A percentile compares a stretch with the other conserved stretches of the same genome.
Conservation (phyloP, 2,329 filamentous ascomycete genomes). For the Aspergillus ustus region DNA sequence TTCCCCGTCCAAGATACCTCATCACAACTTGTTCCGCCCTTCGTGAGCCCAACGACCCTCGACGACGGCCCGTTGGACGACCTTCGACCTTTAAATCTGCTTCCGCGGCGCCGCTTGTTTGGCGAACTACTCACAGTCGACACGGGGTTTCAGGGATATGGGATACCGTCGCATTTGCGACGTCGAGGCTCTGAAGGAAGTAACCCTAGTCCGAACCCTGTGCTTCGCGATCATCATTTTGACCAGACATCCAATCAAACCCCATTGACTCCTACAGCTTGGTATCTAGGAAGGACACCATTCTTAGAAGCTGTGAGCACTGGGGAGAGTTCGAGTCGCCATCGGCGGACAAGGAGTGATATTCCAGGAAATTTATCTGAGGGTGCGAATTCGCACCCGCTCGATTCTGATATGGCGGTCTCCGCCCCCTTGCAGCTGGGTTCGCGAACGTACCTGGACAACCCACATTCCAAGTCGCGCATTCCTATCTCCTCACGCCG, state of each 20-base stretch:
- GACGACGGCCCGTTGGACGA: constrained; percentile 9
- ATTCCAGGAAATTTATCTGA: constrained; percentile 47
- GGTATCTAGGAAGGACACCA: constrained; percentile 60
- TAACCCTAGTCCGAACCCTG: constrained; percentile 57
- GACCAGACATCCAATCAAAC: constrained; percentile 54
- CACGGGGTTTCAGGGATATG: constrained; percentile 58
- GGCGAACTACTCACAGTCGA: constrained; percentile 72
- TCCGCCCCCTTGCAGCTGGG: constrained; percentile 36
- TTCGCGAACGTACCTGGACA: constrained; percentile 31
- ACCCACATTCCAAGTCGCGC: constrained; percentile 47
- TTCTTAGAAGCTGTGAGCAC: constrained; percentile 48
- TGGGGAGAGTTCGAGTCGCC: constrained; percentile 29
- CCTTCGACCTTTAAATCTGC: constrained; percentile 31
- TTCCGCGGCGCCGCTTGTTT: constrained; percentile 66
- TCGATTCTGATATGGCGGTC: constrained; percentile 41
- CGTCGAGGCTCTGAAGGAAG: constrained; percentile 75
- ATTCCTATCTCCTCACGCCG: constrained; percentile 51
- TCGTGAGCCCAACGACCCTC: constrained; percentile 12
- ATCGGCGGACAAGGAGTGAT: constrained; percentile 61
- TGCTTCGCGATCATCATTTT: constrained; percentile 46
- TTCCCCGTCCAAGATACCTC: constrained; percentile 11
- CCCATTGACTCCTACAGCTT: constrained; percentile 68
- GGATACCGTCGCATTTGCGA: constrained; percentile 59
- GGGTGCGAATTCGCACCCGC: constrained; percentile 34
- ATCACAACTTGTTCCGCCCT: constrained; percentile 13